Percentiles rank a stretch among this genome's conserved stretches.
Conservation (phyloP, 352 stramenopile genomes). For the Pythium vanterpoolii region DNA sequence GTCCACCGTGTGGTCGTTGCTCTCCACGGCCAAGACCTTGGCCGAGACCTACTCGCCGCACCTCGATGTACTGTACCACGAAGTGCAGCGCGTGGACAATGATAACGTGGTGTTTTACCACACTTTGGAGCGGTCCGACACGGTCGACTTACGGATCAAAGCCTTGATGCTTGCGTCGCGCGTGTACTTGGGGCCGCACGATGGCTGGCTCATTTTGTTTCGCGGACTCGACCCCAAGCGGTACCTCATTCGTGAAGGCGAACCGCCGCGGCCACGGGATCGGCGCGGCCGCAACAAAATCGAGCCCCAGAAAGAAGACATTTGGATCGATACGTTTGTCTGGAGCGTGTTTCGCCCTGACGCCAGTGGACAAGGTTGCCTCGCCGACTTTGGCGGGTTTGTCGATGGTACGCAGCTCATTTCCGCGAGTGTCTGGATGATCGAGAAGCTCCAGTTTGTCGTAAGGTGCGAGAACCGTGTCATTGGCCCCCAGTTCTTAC, state of each 20-base stretch:
- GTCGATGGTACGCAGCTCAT: slow-evolving; percentile 55
- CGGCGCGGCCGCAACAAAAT: slow-evolving; percentile 53
- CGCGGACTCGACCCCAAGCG: slow-evolving; percentile 50
- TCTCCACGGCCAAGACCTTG: slow-evolving; percentile 43
- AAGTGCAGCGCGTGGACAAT: slow-evolving; percentile 55
- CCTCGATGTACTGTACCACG: slow-evolving; percentile 56
- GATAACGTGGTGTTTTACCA: slow-evolving; percentile 70
- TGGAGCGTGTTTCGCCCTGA: slow-evolving; percentile 58
- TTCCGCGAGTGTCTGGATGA: slow-evolving; percentile 58
- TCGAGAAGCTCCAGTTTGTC: slow-evolving; percentile 70
- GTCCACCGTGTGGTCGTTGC: slow-evolving; percentile 39
- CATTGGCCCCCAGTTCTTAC: slow-evolving; percentile 35
- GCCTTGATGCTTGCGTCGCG: slow-evolving; percentile 59
- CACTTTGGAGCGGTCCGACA: slow-evolving; percentile 49
- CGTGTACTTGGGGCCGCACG: slow-evolving; percentile 38
- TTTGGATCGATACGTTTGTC: slow-evolving; percentile 71
- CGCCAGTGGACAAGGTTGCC: slow-evolving; percentile 39
- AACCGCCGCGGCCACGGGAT: slow-evolving; percentile 39
- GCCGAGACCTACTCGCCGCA: slow-evolving; percentile 49
- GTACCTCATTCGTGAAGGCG: slow-evolving; percentile 48
- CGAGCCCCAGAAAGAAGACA: slow-evolving; percentile 44
- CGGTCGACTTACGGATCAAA: slow-evolving; percentile 48
- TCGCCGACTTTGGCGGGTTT: slow-evolving; percentile 58
- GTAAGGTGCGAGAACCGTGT: slow-evolving; percentile 53
- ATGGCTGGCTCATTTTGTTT: slow-evolving; percentile 48